Evolutionary conservation across 78 protist genomes (phyloP), one percentile per base, ranked within the genome.

Genomic region (Dictyostelium discoideum): DNA sequence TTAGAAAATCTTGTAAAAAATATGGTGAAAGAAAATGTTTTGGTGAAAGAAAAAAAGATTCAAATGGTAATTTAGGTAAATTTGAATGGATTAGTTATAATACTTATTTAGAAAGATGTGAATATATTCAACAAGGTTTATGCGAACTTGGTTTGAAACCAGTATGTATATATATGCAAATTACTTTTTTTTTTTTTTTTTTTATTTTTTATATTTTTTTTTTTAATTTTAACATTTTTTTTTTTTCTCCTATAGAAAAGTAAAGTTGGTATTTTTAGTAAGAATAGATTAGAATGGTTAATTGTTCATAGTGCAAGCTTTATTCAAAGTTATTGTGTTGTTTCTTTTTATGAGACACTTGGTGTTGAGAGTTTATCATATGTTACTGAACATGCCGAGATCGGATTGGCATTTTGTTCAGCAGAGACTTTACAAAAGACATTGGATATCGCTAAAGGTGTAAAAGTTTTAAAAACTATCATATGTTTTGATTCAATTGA

Each of bases 251-350:
- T 20, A 14, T 72, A 92, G 96, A 85, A 92, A 85, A 65, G 67
- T 60, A 92, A 69, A 83, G n/a, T 96, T 37, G 97, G 97, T 24
- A 86, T 96, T 18, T 96, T 84, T 80, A 83, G 85, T 54, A 54
- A 78, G 44, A 96, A 97, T 82, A 69, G 95, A 74, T 48, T 84
- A 4, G 98, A 96, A 85, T 96, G 98, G 96, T 88, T 96, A 44
- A 65, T 89, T 84, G 86, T 93, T 10, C 93, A 92, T 32, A 86
- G 67, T 32, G 80, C 83, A 13, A 69, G 82, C 8, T 86, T 60
- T 78, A 11, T 84, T 24, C 90, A 79, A 63, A 44, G 85, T 26
- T n/a, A 86, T 73, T 63, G 84, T 29, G 29, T 81, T 16, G 87
- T 86, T 10, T 86, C 84, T 46, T 81, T 93, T 39, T 93, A 83